These are phyloP conservation scores for Pythium graminicola DNA, from an alignment of 352 stramenopile species.

Conservation along the genomic window DNA sequence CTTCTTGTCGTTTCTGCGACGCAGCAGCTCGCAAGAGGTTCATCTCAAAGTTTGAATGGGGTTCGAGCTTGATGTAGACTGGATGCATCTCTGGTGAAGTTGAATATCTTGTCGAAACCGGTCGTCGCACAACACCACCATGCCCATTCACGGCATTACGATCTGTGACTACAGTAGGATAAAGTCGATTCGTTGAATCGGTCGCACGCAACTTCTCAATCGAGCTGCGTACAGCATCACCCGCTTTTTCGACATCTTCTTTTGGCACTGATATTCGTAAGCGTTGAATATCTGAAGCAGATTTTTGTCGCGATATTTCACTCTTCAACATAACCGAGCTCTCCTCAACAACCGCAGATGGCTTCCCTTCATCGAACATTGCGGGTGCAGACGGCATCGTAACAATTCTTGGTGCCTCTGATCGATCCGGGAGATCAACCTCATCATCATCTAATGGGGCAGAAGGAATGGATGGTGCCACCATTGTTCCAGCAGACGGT, in stretches of 20 bases:
- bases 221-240: conserved; percentile 13
- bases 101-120: not conserved
- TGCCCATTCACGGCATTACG: not conserved
- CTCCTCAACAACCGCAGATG: not conserved
- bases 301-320: not conserved
- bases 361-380: not conserved
- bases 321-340: conserved; percentile 2
- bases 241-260: conserved; percentile 12
- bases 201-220: conserved; percentile 11
- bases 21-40: conserved; percentile 69
- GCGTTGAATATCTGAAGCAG: not conserved
- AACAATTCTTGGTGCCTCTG: conserved; percentile 9
- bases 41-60: conserved; percentile 80
- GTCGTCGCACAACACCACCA: not conserved
- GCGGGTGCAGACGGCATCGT: conserved; percentile 10
- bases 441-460: conserved; percentile 24
- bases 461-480: conserved; percentile 9
- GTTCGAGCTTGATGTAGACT: conserved; percentile 71
- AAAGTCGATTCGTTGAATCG: conserved; percentile 17
- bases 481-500: not conserved
- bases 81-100: conserved; percentile 32
- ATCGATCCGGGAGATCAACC: conserved; percentile 3
- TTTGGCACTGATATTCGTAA: conserved; percentile 10
- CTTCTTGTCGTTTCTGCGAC: conserved; percentile 72
- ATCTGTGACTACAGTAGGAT: conserved; percentile 13